These are phyloP conservation scores for Eragrostis nindensis DNA, from an alignment of 176 grass and related monocot species.

Conservation along the genomic window DNA sequence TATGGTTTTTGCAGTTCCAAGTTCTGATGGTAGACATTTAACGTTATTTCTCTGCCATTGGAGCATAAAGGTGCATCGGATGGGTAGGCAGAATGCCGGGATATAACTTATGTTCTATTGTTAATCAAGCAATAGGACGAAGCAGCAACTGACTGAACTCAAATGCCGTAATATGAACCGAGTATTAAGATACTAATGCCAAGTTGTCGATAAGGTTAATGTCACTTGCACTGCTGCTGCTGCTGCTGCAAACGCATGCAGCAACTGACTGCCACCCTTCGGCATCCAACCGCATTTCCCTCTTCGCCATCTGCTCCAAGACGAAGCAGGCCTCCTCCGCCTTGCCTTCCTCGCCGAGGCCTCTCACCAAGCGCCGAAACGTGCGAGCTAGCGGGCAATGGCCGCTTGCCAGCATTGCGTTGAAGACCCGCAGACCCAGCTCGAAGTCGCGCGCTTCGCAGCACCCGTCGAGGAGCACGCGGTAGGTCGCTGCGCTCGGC, in stretches of 20 bases:
- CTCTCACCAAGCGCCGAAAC: conserved; percentile 29
- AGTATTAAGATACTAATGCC: conserved; percentile 16
- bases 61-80: not conserved
- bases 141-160: too few species aligned
- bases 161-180: not conserved
- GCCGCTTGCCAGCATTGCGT: conserved; percentile 60
- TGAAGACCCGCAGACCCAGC: conserved; percentile 50
- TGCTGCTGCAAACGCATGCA: conserved; percentile 25
- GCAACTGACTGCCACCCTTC: conserved; percentile 32
- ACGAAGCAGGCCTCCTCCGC: conserved; percentile 59
- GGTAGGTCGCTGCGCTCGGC: conserved; percentile 63
- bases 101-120: not conserved
- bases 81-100: not conserved
- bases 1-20: not conserved
- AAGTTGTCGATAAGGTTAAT: conserved; percentile 22
- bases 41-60: not conserved
- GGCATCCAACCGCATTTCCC: conserved; percentile 17
- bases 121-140: not conserved
- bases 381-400: conserved; percentile 48
- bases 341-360: conserved; percentile 43
- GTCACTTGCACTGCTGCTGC: not conserved
- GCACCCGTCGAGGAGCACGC: conserved; percentile 66
- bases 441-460: conserved; percentile 53
- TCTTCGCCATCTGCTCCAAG: conserved; percentile 62
- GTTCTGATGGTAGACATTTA: not conserved